Evolutionary conservation across 2,329 filamentous ascomycete species (phyloP).

Genomic region (Aspergillaceae sp.): DNA sequence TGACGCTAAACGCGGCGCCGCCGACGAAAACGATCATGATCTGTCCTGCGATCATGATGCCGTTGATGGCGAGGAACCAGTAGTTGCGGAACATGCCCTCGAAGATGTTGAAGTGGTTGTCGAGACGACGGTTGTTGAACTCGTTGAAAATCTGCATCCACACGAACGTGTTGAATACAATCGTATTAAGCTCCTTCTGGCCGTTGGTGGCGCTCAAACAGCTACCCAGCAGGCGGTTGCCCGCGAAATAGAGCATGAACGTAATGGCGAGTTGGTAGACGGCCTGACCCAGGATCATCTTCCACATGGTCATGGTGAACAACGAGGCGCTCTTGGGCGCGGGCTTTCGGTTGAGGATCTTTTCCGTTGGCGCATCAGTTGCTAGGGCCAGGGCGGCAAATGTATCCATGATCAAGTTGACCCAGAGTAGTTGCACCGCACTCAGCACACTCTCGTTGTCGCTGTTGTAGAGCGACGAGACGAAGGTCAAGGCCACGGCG

Average conservation of each 20-base stretch:
- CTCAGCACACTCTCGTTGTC: slow-evolving; percentile 68
- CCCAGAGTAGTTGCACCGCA: slow-evolving; percentile 88
- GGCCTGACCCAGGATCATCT: slow-evolving; percentile 94
- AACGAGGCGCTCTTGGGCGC: slow-evolving; percentile 64
- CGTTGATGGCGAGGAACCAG: slow-evolving; percentile 81
- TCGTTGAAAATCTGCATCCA: slow-evolving; percentile 99
- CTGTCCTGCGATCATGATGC: slow-evolving; percentile 81
- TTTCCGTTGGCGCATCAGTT: slow-evolving; percentile 78
- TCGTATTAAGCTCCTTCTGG: slow-evolving; percentile 55
- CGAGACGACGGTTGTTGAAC: slow-evolving; percentile 90
- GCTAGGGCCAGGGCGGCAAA: slow-evolving; percentile 82
- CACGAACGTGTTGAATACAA: slow-evolving; percentile 96
- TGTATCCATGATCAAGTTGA: slow-evolving; percentile 96
- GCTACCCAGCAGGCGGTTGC: slow-evolving; percentile 52
- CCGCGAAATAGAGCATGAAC: slow-evolving; percentile 74
- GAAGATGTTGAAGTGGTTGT: slow-evolving; percentile 93
- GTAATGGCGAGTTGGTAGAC: slow-evolving; percentile 76
- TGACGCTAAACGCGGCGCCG: slow-evolving; percentile 69
- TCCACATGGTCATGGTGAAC: slow-evolving; percentile 93
- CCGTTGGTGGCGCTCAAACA: slow-evolving; percentile 39
- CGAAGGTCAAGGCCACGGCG: slow-evolving; percentile 77
- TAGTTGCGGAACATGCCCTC: slow-evolving; percentile 76
- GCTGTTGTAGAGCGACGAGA: slow-evolving; percentile 67
- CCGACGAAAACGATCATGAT: slow-evolving; percentile 85
- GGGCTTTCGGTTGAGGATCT: slow-evolving; percentile 71